Percentiles rank a stretch among this genome's conserved stretches.
Conservation (phyloP, 2,329 filamentous ascomycete genomes). For the Aspergillus eucalypticola region DNA sequence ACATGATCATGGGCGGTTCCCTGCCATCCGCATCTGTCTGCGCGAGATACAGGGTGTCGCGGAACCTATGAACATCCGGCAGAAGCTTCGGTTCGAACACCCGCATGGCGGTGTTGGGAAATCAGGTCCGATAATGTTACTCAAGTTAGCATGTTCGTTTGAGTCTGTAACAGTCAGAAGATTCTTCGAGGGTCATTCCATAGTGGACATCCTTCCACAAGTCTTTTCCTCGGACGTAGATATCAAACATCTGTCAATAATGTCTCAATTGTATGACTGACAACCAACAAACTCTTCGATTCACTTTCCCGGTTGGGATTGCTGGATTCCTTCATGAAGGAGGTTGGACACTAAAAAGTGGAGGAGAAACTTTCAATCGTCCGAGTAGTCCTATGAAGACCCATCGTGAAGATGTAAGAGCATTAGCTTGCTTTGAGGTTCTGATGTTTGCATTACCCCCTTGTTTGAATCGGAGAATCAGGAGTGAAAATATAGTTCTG, state of each 20-base stretch:
- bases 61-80: neutral
- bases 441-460: neutral
- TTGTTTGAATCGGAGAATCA: neutral
- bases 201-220: conserved; percentile 1
- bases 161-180: neutral
- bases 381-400: no score
- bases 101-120: neutral
- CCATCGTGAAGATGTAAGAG: no score
- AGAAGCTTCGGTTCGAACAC: neutral
- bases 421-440: neutral
- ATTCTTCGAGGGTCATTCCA: neutral
- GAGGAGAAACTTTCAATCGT: no score
- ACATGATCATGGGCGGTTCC: neutral
- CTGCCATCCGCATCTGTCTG: neutral
- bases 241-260: neutral
- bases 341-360: no score
- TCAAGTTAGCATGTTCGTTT: neutral
- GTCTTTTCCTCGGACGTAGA: neutral
- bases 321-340: no score
- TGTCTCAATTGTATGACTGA: no score
- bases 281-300: neutral
- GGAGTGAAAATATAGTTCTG: neutral
- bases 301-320: neutral
- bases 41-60: neutral
- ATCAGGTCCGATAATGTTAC: neutral